A percentile compares a stretch with the other conserved stretches of the same genome.
Evolutionary conservation across 139 green algal species (phyloP).

Genomic region (Bryopsis sp.): DNA sequence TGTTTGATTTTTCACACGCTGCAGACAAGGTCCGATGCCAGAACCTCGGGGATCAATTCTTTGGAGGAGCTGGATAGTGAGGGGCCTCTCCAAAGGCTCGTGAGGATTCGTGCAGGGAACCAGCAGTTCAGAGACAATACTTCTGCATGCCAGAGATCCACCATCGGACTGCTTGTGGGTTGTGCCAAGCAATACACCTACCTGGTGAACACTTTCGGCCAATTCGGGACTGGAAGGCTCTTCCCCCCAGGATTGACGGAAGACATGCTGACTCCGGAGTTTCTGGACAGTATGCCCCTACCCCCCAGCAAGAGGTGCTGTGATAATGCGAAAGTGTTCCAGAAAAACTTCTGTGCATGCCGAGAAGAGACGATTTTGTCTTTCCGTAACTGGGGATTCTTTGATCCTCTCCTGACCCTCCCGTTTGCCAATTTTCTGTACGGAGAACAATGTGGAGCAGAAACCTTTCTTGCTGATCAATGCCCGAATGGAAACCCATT

Average conservation of each 20-base stretch:
- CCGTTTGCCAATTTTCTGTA: neutral
- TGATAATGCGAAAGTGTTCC: neutral
- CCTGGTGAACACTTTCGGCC: no score
- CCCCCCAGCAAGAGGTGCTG: neutral
- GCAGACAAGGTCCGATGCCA: no score
- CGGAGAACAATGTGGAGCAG: neutral
- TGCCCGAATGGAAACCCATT: neutral
- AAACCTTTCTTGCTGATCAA: neutral
- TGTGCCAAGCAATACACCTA: no score
- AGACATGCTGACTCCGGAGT: neutral
- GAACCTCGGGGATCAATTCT: no score
- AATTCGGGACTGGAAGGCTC: neutral
- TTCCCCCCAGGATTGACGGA: neutral
- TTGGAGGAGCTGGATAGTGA: no score
- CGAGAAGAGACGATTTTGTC: neutral
- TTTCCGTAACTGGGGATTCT: neutral
- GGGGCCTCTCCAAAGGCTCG: no score
- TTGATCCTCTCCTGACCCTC: neutral
- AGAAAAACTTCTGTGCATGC: neutral
- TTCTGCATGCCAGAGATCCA: no score
- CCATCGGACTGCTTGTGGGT: no score
- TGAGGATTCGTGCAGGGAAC: no score
- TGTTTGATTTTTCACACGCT: no score
- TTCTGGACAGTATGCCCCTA: neutral
- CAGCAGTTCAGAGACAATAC: no score